Percentiles rank a stretch among this genome's conserved stretches.
Conservation (phyloP, 2,329 filamentous ascomycete species). For the Stachybotrys chartarum region DNA sequence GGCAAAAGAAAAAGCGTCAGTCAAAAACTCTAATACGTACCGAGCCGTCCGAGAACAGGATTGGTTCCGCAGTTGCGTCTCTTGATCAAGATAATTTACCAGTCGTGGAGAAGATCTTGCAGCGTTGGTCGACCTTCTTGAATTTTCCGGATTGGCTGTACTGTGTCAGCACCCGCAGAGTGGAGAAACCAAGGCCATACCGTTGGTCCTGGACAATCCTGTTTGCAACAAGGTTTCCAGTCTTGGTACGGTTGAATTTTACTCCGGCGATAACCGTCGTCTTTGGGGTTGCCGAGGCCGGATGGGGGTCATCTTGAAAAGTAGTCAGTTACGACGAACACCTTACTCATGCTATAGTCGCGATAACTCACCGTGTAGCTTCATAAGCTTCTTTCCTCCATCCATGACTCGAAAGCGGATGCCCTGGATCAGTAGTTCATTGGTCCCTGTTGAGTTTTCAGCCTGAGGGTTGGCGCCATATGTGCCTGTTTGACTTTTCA, state of each 20-base stretch:
- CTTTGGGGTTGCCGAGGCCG: constrained; percentile 66
- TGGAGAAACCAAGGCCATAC: constrained; percentile 42
- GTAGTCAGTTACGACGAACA: constrained; percentile 16
- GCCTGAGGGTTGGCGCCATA: neutral
- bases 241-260: constrained; percentile 77
- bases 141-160: constrained; percentile 43
- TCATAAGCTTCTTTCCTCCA: constrained; percentile 76
- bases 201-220: constrained; percentile 68
- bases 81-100: constrained; percentile 50
- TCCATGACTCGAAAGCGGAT: constrained; percentile 67
- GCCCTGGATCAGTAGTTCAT: constrained; percentile 63
- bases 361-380: constrained; percentile 53
- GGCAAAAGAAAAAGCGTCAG: constrained; percentile 29
- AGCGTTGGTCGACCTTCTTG: constrained; percentile 66
- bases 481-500: constrained; percentile 19
- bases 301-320: constrained; percentile 46
- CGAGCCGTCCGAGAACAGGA: constrained; percentile 13
- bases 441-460: constrained; percentile 27
- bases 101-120: constrained; percentile 64
- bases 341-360: neutral
- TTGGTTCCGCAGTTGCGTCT: constrained; percentile 13
- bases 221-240: constrained; percentile 76
- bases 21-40: constrained; percentile 31
- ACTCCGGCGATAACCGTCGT: constrained; percentile 66
- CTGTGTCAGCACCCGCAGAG: constrained; percentile 28